phyloP scores from a whole-genome alignment of 1,284 basidiomycete species.

The Puccinia coronata region DNA sequence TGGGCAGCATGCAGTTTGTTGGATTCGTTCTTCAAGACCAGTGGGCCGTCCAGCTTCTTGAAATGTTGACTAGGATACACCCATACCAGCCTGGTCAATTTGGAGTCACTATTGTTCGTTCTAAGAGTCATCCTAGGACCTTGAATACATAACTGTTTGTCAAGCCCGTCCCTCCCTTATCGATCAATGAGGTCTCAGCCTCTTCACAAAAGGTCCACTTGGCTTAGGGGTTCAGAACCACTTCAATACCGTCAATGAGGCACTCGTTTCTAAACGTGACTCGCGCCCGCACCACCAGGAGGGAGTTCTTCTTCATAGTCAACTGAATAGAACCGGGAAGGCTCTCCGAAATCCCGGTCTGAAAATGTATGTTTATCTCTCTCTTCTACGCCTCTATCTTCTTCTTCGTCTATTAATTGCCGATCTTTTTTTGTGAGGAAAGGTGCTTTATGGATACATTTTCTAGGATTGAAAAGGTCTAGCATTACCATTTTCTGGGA shows the following conservation, averaged over 20 bases:
- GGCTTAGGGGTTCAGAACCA: not conserved
- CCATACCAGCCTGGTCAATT: not conserved
- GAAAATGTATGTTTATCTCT: not conserved
- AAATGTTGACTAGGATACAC: slow-evolving; percentile 32
- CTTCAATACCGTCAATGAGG: not conserved
- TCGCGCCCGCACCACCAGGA: not conserved
- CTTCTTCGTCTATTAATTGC: too few species aligned
- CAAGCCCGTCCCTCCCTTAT: not conserved
- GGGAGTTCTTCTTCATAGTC: not conserved
- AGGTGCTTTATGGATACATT: too few species aligned
- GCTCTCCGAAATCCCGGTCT: not conserved
- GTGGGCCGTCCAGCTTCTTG: slow-evolving; percentile 19
- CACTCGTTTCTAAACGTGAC: not conserved
- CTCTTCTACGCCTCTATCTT: not conserved
- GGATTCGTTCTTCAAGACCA: slow-evolving; percentile 14
- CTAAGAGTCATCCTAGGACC: not conserved
- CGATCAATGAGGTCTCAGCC: not conserved
- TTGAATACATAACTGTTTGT: not conserved
- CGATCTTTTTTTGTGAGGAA: too few species aligned
- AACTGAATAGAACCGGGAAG: slow-evolving; percentile 16
- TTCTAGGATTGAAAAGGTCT: too few species aligned
- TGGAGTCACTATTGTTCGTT: not conserved
- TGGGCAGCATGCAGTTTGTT: slow-evolving; percentile 20
- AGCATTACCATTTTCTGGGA: too few species aligned
- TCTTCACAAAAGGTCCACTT: slow-evolving; percentile 2